Percentiles rank a stretch among this genome's conserved stretches.
These are phyloP conservation scores for Serendipita sp. DNA, from an alignment of 768 basidiomycete species.

Conservation along the genomic window DNA sequence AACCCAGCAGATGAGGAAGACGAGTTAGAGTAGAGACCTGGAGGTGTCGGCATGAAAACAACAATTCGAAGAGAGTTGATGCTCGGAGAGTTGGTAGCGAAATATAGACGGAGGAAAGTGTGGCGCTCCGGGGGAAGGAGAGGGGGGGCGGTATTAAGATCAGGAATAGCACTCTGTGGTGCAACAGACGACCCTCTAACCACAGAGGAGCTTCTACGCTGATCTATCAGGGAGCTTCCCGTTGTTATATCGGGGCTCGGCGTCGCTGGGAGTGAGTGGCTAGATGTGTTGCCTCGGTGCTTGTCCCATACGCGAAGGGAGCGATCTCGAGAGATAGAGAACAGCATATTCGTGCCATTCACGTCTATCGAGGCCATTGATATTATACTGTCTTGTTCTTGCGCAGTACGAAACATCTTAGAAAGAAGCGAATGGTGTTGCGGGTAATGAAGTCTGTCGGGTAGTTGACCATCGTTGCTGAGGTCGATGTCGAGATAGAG, in stretches of 20 bases:
- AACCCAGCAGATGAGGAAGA: not conserved
- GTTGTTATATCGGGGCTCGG: not conserved
- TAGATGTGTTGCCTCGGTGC: not conserved
- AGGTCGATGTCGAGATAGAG: not conserved
- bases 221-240: not conserved
- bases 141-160: not conserved
- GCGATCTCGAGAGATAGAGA: not conserved
- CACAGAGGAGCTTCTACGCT: not conserved
- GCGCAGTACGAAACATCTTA: not conserved
- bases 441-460: not conserved
- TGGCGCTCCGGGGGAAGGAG: not conserved
- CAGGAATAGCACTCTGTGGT: not conserved
- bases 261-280: not conserved
- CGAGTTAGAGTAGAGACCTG: not conserved
- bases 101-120: not conserved
- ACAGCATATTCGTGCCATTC: not conserved
- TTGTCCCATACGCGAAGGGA: not conserved
- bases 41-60: conserved; percentile 1
- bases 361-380: not conserved
- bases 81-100: not conserved
- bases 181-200: not conserved
- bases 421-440: not conserved
- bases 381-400: not conserved
- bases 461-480: not conserved
- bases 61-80: not conserved